Evolutionary conservation across 257 asterid genomes (phyloP).

Genomic region (Nicotiana attenuata): DNA sequence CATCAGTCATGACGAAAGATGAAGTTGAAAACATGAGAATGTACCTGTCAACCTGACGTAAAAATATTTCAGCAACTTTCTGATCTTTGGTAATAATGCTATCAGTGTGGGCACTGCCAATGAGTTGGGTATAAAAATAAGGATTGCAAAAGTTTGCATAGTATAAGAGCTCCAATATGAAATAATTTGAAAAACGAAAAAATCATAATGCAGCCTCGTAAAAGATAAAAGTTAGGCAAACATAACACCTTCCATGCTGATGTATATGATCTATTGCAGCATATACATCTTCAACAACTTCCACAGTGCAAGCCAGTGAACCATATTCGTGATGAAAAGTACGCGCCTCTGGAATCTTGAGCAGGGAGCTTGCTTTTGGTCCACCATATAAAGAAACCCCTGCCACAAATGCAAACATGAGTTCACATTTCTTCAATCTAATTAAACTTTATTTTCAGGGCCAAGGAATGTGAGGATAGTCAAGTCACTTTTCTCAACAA

Average conservation of each 20-base stretch:
- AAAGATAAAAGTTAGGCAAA: background rate
- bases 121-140: constrained; percentile 4
- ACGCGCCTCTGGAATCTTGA: constrained; percentile 66
- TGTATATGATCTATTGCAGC: constrained; percentile 90
- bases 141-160: constrained; percentile 2
- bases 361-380: constrained; percentile 62
- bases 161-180: background rate
- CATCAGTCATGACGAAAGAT: background rate
- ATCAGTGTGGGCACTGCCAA: constrained; percentile 84
- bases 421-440: background rate
- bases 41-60: constrained; percentile 63
- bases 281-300: constrained; percentile 87
- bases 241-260: constrained; percentile 73
- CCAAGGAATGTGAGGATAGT: background rate
- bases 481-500: background rate
- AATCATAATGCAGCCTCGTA: background rate
- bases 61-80: constrained; percentile 68
- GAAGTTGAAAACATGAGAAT: background rate
- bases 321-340: constrained; percentile 88
- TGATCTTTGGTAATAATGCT: constrained; percentile 70
- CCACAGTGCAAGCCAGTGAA: constrained; percentile 90
- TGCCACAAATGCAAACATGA: constrained; percentile 18
- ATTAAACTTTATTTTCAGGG: background rate
- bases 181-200: background rate
- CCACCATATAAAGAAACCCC: constrained; percentile 89